These are phyloP conservation scores for Odontarrhena argentea DNA, from an alignment of 345 rosid species.

Conservation along the genomic window DNA sequence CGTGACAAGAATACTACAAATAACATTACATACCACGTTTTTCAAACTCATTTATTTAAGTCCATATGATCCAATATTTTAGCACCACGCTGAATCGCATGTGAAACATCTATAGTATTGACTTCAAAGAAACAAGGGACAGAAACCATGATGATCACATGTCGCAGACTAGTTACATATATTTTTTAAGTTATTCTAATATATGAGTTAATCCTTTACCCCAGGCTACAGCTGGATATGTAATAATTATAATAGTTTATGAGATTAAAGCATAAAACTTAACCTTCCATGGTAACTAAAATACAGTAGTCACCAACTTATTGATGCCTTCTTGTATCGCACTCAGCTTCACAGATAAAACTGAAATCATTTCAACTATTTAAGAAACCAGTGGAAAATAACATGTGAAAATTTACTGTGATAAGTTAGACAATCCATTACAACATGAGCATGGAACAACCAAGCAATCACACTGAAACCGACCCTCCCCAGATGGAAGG, in stretches of 20 bases:
- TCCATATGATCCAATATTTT: not conserved
- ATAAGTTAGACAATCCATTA: not conserved
- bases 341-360: constrained; percentile 8
- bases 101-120: not conserved
- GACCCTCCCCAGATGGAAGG: constrained; percentile 4
- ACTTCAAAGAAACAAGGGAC: not conserved
- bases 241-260: no score
- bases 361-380: constrained; percentile 15
- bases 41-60: constrained; percentile 10
- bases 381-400: constrained; percentile 7
- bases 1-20: not conserved
- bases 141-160: not conserved
- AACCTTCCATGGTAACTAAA: no score
- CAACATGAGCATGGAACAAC: not conserved
- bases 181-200: not conserved
- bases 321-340: constrained; percentile 15
- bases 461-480: not conserved
- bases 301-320: constrained; percentile 5
- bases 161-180: constrained; percentile 7
- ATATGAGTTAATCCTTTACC: not conserved
- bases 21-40: constrained; percentile 2
- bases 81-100: not conserved
- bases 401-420: not conserved
- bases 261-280: no score
- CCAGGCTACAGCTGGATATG: no score